phyloP scores from a whole-genome alignment of 23 red algal genomes.

The Cyanidioschyzon merolae region DNA sequence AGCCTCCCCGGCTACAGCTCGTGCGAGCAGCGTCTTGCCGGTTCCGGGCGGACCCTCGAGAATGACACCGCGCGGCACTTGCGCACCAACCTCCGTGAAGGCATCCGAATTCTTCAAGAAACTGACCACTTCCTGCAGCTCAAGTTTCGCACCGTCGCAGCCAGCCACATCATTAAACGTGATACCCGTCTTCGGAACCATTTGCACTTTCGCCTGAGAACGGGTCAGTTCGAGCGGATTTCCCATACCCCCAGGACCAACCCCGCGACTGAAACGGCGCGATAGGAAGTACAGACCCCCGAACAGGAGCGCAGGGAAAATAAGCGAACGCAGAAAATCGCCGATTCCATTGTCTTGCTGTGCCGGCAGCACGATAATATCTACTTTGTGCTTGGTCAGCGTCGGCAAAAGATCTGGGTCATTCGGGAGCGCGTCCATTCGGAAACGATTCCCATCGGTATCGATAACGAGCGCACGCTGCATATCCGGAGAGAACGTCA shows the following conservation, averaged over 20 bases:
- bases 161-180: constrained; percentile 94
- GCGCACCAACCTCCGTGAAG: constrained; percentile 88
- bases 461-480: constrained; percentile 82
- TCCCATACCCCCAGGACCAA: constrained; percentile 53
- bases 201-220: constrained; percentile 68
- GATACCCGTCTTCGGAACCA: constrained; percentile 95
- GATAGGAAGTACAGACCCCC: constrained; percentile 90
- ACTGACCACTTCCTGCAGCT: constrained; percentile 86
- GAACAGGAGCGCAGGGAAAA: constrained; percentile 86
- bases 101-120: constrained; percentile 93
- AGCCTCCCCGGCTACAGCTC: constrained; percentile 95
- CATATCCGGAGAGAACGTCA: constrained; percentile 86
- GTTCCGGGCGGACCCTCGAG: constrained; percentile 96
- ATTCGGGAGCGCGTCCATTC: constrained; percentile 85
- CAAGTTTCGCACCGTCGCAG: constrained; percentile 80
- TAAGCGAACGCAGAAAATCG: constrained; percentile 78
- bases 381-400: constrained; percentile 82
- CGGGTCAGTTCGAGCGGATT: constrained; percentile 82
- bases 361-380: constrained; percentile 85
- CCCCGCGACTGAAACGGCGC: constrained; percentile 43
- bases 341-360: constrained; percentile 63
- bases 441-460: constrained; percentile 80
- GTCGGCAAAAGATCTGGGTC: constrained; percentile 80
- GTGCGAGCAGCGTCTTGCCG: constrained; percentile 93
- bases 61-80: constrained; percentile 93